Percentiles rank a stretch among this genome's conserved stretches.
Evolutionary conservation across 2,329 filamentous ascomycete species (phyloP).

Genomic region (Tolypocladium endophyticum): DNA sequence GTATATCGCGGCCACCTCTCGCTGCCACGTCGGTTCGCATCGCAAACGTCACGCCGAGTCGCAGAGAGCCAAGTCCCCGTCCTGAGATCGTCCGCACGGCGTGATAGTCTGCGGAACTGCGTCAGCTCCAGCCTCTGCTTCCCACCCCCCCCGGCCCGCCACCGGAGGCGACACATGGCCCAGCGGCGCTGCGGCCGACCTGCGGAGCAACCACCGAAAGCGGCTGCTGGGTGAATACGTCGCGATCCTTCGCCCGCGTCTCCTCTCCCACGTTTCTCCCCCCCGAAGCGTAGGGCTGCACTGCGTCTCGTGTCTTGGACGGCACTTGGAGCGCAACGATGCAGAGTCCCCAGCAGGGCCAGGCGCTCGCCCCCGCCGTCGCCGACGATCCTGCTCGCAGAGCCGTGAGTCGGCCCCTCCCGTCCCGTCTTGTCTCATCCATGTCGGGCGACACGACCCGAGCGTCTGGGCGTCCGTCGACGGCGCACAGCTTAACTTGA

Average conservation of each 20-base stretch:
- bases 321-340: background rate
- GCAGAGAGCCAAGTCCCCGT: too few species aligned
- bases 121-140: too few species aligned
- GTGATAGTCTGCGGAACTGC: too few species aligned
- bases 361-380: conserved; percentile 14
- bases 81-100: too few species aligned
- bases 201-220: background rate
- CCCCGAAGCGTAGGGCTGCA: background rate
- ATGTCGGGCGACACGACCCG: background rate
- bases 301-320: background rate
- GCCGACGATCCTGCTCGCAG: conserved; percentile 23
- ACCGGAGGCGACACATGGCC: background rate
- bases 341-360: background rate
- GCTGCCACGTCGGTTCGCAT: too few species aligned
- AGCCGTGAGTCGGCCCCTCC: conserved; percentile 23
- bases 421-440: background rate
- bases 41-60: too few species aligned
- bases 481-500: background rate
- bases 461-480: background rate
- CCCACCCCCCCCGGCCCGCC: too few species aligned
- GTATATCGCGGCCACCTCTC: background rate
- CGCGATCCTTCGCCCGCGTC: background rate
- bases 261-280: background rate
- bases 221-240: background rate
- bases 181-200: background rate